Base-by-base conservation (phyloP, 169 alveolate genomes). In the Plasmodium sp. region DNA sequence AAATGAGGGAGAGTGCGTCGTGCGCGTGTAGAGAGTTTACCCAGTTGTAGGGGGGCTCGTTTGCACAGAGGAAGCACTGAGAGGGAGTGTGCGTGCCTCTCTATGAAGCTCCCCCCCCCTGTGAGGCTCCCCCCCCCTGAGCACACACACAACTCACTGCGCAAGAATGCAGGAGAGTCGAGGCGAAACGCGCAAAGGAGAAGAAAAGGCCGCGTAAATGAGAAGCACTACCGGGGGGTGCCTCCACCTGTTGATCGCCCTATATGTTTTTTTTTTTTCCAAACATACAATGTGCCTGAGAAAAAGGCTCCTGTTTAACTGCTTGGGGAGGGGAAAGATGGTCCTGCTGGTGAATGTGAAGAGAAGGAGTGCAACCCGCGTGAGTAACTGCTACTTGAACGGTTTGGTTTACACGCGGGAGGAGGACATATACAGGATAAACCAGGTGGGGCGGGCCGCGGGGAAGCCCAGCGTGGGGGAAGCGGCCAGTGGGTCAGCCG, bases 351-450 rank as follows among this genome's bases (percentile, higher is more conserved):
- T 71, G 34, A 72, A 73, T 51, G 36, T 81, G 58, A 82, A 67
- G 77, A 79, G 34, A 31, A 90, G 62, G 27, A 36, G 80, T n/a
- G 33, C 51, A 34, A 36, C 80, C 3, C 83, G 31, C 34, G 33
- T 88, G 39, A 88, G 82, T 4, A 88, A 41, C 16, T 62, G 54
- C 48, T 88, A 67, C 74, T 33, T 80, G 36, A 88, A 41, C 31
- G 58, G 54, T 45, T 71, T 92, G 62, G 45, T 92, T 43, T 92
- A 92, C 62, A 92, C 95, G 39, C 81, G 83, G 34, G 95, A 92
- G 77, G 95, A 92, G 81, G 95, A 92, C n/a, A 92, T 92, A 81
- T 92, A 92, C 31, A 81, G 77, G 74, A 92, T 92, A 81, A 88
- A 41, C 36, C 31, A 62, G 22, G 22, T 88, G 12, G 51, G 5